Evolutionary conservation across 768 basidiomycete species (phyloP).

Genomic region (Naganishia friedmannii): DNA sequence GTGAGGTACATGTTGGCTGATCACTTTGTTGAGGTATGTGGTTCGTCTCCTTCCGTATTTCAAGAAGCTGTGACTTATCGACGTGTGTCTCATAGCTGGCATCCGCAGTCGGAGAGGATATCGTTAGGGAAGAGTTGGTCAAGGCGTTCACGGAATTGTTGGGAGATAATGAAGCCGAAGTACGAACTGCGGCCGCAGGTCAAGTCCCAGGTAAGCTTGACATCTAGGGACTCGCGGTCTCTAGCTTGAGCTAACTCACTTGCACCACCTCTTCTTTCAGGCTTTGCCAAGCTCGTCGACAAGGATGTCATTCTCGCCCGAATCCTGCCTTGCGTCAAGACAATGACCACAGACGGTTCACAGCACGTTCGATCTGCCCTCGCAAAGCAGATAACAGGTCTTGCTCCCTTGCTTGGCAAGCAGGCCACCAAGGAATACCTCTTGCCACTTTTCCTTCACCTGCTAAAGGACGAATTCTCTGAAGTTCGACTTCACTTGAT

Average conservation of each 20-base stretch:
- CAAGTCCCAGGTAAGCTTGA: slow-evolving; percentile 81
- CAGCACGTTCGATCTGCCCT: slow-evolving; percentile 97
- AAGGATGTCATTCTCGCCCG: slow-evolving; percentile 88
- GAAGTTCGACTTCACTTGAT: slow-evolving; percentile 97
- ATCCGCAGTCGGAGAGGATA: slow-evolving; percentile 79
- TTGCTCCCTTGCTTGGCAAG: slow-evolving; percentile 88
- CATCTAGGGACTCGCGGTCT: not conserved
- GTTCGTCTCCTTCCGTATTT: not conserved
- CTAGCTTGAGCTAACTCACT: not conserved
- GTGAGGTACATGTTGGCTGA: slow-evolving; percentile 98
- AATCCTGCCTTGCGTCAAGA: slow-evolving; percentile 90
- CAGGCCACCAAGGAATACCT: slow-evolving; percentile 93
- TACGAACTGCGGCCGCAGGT: slow-evolving; percentile 88
- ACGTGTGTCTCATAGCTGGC: slow-evolving; percentile 63
- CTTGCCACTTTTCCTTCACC: slow-evolving; percentile 90
- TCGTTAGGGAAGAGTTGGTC: slow-evolving; percentile 90
- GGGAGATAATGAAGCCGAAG: slow-evolving; percentile 98
- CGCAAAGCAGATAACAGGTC: slow-evolving; percentile 90
- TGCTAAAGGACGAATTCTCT: slow-evolving; percentile 97
- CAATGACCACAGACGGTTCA: slow-evolving; percentile 85
- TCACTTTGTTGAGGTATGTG: slow-evolving; percentile 84
- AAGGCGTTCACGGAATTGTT: slow-evolving; percentile 86
- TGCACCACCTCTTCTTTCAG: slow-evolving; percentile 54
- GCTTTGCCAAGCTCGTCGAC: slow-evolving; percentile 89
- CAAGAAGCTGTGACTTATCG: not conserved